phyloP scores from a whole-genome alignment of 2,329 filamentous ascomycete species.

The Colletotrichum acutatum region DNA sequence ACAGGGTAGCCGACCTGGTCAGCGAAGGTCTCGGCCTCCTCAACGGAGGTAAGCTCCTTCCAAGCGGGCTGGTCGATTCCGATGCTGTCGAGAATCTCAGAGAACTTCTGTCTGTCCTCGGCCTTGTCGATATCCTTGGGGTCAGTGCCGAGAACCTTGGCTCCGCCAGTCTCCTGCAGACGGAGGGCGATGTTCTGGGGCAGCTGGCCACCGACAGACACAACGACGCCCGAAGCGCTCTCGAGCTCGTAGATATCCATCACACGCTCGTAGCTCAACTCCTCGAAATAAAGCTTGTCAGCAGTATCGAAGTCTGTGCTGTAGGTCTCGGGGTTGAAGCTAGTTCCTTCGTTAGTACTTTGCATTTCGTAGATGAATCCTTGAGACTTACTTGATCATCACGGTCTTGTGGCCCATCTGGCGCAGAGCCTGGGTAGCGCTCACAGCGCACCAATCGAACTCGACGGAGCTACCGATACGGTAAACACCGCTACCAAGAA shows the following conservation, averaged over 20 bases:
- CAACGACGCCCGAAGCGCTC: slow-evolving; percentile 84
- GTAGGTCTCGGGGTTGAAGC: slow-evolving; percentile 83
- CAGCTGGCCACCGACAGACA: slow-evolving; percentile 94
- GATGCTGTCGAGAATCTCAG: slow-evolving; percentile 95
- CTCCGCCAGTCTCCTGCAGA: slow-evolving; percentile 89
- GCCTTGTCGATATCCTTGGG: slow-evolving; percentile 97
- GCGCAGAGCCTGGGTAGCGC: slow-evolving; percentile 84
- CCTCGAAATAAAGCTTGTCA: slow-evolving; percentile 96
- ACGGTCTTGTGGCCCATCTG: slow-evolving; percentile 95
- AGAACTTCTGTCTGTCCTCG: slow-evolving; percentile 98
- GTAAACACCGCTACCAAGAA: slow-evolving; percentile 96
- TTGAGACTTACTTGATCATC: slow-evolving; percentile 83
- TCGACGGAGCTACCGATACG: slow-evolving; percentile 97
- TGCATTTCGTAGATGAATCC: background rate
- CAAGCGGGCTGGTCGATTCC: slow-evolving; percentile 97
- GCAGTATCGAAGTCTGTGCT: slow-evolving; percentile 88
- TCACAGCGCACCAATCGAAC: slow-evolving; percentile 98
- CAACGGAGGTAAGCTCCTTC: slow-evolving; percentile 94
- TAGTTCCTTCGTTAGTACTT: slow-evolving; percentile 27
- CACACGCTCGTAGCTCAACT: slow-evolving; percentile 94
- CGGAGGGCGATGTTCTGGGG: slow-evolving; percentile 97
- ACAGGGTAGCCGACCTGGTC: slow-evolving; percentile 91
- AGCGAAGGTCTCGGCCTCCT: slow-evolving; percentile 89
- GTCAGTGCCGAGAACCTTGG: slow-evolving; percentile 91
- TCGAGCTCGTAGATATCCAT: slow-evolving; percentile 99